Evolutionary conservation across 1,284 basidiomycete genomes (phyloP).

Genomic region (Hypsizygus ulmarius): DNA sequence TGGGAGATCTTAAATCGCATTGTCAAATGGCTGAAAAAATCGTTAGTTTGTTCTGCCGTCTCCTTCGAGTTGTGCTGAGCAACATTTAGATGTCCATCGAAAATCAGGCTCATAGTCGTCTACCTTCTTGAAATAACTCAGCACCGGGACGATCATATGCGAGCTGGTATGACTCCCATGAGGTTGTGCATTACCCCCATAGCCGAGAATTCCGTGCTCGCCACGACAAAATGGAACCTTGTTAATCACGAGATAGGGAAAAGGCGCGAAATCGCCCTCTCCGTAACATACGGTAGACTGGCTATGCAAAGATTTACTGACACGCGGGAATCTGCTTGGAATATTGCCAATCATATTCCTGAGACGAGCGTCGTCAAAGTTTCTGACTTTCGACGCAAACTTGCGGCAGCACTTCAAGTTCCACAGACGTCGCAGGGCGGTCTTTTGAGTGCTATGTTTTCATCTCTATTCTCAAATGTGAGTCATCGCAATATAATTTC

Average conservation of each 20-base stretch:
- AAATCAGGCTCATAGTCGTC: neutral
- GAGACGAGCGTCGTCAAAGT: neutral
- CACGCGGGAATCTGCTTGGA: neutral
- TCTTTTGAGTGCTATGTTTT: too few relatives aligned
- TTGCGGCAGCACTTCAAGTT: neutral
- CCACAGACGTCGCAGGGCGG: too few relatives aligned
- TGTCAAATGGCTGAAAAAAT: neutral
- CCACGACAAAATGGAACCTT: constrained; percentile 4
- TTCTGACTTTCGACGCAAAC: neutral
- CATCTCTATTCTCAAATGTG: too few relatives aligned
- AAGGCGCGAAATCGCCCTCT: neutral
- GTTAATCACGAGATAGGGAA: neutral
- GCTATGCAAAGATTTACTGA: constrained; percentile 2
- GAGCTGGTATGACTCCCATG: neutral
- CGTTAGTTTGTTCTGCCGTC: neutral
- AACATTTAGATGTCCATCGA: neutral
- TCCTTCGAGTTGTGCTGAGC: neutral
- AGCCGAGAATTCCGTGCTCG: neutral
- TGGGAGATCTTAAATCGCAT: neutral
- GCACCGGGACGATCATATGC: neutral
- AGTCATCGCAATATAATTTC: too few relatives aligned
- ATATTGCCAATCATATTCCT: neutral
- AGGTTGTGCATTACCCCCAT: neutral
- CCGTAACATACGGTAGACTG: neutral
- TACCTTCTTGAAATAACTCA: constrained; percentile 7